Base-by-base conservation (phyloP, 1,284 basidiomycete genomes). In the Puccinia triticina region DNA sequence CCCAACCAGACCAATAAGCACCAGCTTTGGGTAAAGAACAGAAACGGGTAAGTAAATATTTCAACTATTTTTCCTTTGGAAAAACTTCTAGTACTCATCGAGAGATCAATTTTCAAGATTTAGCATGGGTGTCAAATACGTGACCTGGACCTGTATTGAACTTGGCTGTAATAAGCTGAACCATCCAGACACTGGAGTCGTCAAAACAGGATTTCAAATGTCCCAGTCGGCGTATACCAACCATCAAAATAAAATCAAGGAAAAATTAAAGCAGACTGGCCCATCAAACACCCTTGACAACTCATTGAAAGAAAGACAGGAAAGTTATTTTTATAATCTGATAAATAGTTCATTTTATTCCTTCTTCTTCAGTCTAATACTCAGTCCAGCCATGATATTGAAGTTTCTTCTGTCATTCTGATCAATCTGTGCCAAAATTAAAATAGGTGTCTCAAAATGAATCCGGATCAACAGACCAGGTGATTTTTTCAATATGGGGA, bases 381-480 rank as follows among this genome's bases (percentile, higher is more conserved):
- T 7, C 34, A 11, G 5, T 34, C 32, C 14, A 67, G 16, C 34
- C 64, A 67, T 32, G 64, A 67, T 40, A 40, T 50, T 48, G 23
- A 72, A 72, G 50, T 72, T 40, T n/a, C 23, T 48, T 72, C 69
- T 48, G 43, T 29, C n/a, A n/a, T n/a, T n/a, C n/a, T 59, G 29
- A 59, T 21, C 57, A 59, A 59, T 59, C 57, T 21, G 10, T 21
- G 23, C 29, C 29, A 7, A 23, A n/a, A 21, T 23, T 21, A 59
- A 29, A n/a, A n/a, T n/a, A n/a, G n/a, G n/a, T n/a, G n/a, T n/a
- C n/a, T n/a, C n/a, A n/a, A n/a, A n/a, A n/a, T n/a, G n/a, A n/a
- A n/a, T n/a, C n/a, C n/a, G n/a, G n/a, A n/a, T n/a, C n/a, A n/a
- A n/a, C n/a, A n/a, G n/a, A n/a, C n/a, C n/a, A n/a, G n/a, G n/a